Conservation (phyloP, 1,139 yeast species). For the Suhomyces bolitotheri region DNA sequence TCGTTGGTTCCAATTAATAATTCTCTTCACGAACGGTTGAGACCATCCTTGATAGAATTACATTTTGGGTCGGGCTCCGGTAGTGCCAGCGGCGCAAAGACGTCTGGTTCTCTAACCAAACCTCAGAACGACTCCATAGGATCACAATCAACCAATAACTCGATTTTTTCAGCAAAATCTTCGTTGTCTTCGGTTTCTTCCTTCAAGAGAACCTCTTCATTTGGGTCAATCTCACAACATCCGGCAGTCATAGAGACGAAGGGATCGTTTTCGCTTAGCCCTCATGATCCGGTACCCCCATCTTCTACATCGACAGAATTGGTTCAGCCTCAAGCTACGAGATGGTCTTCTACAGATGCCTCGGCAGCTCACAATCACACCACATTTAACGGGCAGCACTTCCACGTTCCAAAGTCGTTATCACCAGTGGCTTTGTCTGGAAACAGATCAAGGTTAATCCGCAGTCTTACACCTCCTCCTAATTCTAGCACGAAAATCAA, state of each 20-base stretch:
- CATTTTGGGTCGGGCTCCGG: slow-evolving; percentile 23
- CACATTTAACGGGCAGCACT: slow-evolving; percentile 11
- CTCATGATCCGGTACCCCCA: slow-evolving; percentile 23
- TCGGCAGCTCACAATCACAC: slow-evolving; percentile 6
- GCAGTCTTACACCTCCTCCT: slow-evolving; percentile 20
- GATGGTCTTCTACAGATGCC: slow-evolving; percentile 8
- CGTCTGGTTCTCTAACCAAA: slow-evolving; percentile 6
- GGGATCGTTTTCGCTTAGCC: slow-evolving; percentile 26
- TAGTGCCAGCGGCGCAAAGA: slow-evolving; percentile 3
- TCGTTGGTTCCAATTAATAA: slow-evolving; percentile 21
- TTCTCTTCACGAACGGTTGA: slow-evolving; percentile 30
- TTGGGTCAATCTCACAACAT: slow-evolving; percentile 23
- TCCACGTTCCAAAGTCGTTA: slow-evolving; percentile 12
- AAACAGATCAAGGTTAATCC: slow-evolving; percentile 3
- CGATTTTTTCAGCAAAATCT: slow-evolving; percentile 34
- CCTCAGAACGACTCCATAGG: slow-evolving; percentile 26
- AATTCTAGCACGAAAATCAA: slow-evolving; percentile 4
- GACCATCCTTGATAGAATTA: slow-evolving; percentile 47
- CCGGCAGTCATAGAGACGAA: slow-evolving; percentile 17
- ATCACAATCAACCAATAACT: slow-evolving; percentile 33
- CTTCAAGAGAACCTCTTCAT: slow-evolving; percentile 26
- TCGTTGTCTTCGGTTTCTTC: slow-evolving; percentile 31
- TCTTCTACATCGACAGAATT: slow-evolving; percentile 3
- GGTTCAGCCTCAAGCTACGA: slow-evolving; percentile 8
- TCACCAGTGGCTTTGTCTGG: slow-evolving; percentile 8